Conservation (phyloP, 306 rosid genomes). For the Gillenia trifoliata region DNA sequence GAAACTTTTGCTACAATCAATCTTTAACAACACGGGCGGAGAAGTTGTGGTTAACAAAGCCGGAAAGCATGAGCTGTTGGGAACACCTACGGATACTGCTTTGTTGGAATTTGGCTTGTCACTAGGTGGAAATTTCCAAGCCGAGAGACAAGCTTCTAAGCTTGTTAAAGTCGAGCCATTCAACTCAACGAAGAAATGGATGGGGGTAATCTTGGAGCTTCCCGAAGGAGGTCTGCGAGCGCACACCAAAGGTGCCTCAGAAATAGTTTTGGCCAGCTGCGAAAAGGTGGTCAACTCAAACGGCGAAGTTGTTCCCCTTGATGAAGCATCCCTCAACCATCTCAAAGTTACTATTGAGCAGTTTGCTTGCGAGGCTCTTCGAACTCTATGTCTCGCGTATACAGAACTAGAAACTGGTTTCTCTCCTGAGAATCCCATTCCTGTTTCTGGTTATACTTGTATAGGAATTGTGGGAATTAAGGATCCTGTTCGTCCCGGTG, state of each 20-base stretch:
- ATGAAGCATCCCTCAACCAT: conserved; percentile 52
- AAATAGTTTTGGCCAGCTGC: conserved; percentile 76
- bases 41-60: conserved; percentile 71
- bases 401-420: conserved; percentile 64
- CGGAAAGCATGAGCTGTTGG: conserved; percentile 74
- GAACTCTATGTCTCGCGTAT: conserved; percentile 91
- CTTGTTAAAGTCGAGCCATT: conserved; percentile 91
- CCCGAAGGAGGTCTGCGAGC: conserved; percentile 73
- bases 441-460: conserved; percentile 73
- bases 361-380: conserved; percentile 86
- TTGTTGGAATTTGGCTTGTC: conserved; percentile 79
- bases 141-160: conserved; percentile 54
- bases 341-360: conserved; percentile 58
- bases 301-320: conserved; percentile 80
- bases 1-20: conserved; percentile 64
- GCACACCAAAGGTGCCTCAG: conserved; percentile 95
- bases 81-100: conserved; percentile 88
- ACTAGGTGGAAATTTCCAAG: conserved; percentile 72
- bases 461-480: conserved; percentile 92
- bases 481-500: conserved; percentile 98
- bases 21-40: conserved; percentile 89
- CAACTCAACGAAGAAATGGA: conserved; percentile 79
- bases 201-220: conserved; percentile 82
- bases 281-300: conserved; percentile 71
- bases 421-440: conserved; percentile 60